phyloP scores from a whole-genome alignment of 1,284 basidiomycete genomes.

The Puccinia coronata region DNA sequence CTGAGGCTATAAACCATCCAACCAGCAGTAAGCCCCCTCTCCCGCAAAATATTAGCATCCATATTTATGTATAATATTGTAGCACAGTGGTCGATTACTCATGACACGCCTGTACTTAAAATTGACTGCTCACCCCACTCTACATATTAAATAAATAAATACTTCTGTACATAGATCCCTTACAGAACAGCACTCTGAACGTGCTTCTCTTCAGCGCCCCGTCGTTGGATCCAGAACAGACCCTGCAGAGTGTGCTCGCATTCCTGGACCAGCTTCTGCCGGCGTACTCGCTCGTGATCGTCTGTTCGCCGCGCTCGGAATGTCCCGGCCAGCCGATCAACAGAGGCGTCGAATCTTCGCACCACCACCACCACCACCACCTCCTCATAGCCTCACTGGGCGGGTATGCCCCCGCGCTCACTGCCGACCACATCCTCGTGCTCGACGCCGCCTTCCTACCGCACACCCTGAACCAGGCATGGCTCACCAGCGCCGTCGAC shows the following conservation, averaged over 20 bases:
- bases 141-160: too few species aligned
- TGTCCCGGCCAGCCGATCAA: not conserved
- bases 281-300: not conserved
- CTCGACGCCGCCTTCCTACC: not conserved
- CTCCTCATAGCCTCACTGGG: conserved; percentile 1
- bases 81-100: too few species aligned
- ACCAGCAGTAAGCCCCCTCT: too few species aligned
- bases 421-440: conserved; percentile 10
- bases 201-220: not conserved
- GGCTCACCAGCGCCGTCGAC: conserved; percentile 6
- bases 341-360: too few species aligned
- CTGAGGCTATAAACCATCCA: too few species aligned
- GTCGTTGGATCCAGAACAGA: not conserved
- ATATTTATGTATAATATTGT: too few species aligned
- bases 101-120: too few species aligned
- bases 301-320: not conserved
- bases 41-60: too few species aligned
- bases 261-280: not conserved
- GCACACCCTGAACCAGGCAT: not conserved
- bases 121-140: too few species aligned
- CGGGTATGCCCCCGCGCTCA: not conserved
- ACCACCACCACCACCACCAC: too few species aligned
- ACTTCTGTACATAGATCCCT: too few species aligned
- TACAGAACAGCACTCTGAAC: too few species aligned
- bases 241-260: not conserved